Evolutionary conservation across 2,329 filamentous ascomycete species (phyloP), one percentile per base, ranked within the genome.

Genomic region (Diaporthe sp.): DNA sequence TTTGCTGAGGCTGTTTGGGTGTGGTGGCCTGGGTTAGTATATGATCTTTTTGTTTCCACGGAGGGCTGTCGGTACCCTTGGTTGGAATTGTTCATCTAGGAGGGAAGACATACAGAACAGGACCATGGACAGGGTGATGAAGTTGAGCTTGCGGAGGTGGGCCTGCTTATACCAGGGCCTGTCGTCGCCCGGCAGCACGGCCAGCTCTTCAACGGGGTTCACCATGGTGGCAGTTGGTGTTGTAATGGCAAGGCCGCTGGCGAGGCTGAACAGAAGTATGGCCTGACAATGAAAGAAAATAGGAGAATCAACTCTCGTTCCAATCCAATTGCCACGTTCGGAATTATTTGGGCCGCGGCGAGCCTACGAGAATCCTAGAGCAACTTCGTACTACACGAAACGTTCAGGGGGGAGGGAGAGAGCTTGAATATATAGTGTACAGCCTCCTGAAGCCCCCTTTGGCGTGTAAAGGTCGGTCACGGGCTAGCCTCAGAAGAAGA

Each of bases 111-210:
- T 73, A 73, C 71, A 73, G 71, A 62, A 73, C 31, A 73, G n/a
- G 4, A 65, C 58, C 46, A 73, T 53, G 17, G 71, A 73, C 22
- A 73, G 28, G 9, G 60, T 73, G 31, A 73, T 73, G 25, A 62
- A 73, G 71, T 73, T 73, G 22, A 73, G 58, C 71, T 67, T 73
- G 3, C 31, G 42, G 13, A 67, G 71, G 58, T 73, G 60, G 17
- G 53, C 28, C 6, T 62, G 71, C 34, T 65, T 73, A 34, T 73
- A 73, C 71, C 71, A 73, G 19, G 71, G 71, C 58, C 17, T 73
- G 44, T 39, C 58, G 58, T 39, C 58, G 28, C 34, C 46, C 17
- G 71, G 71, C 19, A 73, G 42, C 3, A 28, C 15, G 37, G 53
- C 51, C n/a, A 72, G 37, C 6, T 57, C 53, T 9, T 72, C 57